These are phyloP conservation scores for Ogataea minuta DNA, from an alignment of 805 yeast genomes.

Conservation along the genomic window DNA sequence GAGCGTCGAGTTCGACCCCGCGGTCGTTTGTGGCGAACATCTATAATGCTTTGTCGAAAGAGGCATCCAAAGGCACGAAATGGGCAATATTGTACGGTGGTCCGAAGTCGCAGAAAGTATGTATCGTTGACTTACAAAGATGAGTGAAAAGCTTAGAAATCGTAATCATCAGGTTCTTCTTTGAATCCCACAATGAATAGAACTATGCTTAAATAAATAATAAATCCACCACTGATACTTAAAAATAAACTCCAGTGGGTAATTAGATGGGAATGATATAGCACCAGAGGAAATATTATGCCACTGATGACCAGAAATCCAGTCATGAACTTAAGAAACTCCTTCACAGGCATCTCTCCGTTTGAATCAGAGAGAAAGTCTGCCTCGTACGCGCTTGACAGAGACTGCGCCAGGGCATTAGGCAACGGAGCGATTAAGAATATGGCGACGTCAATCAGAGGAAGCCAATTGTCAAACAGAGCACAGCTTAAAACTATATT, in stretches of 20 bases:
- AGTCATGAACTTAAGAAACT: conserved; percentile 32
- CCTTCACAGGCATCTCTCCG: conserved; percentile 24
- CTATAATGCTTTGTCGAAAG: conserved; percentile 69
- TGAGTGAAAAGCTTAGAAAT: conserved; percentile 29
- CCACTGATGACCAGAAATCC: conserved; percentile 36
- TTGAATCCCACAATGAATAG: conserved; percentile 78
- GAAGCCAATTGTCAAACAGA: conserved; percentile 84
- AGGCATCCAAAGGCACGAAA: conserved; percentile 64
- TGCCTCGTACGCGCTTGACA: conserved; percentile 28
- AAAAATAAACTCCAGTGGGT: conserved; percentile 40
- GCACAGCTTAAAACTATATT: conserved; percentile 86
- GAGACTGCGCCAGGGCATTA: conserved; percentile 28
- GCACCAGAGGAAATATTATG: conserved; percentile 31
- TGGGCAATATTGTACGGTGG: conserved; percentile 81
- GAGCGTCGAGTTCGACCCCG: conserved; percentile 75
- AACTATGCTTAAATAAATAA: conserved; percentile 79
- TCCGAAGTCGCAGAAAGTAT: conserved; percentile 70
- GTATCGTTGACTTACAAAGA: conserved; percentile 64
- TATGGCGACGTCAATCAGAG: conserved; percentile 58
- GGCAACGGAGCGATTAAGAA: conserved; percentile 39
- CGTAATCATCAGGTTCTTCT: conserved; percentile 41
- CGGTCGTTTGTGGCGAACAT: conserved; percentile 76
- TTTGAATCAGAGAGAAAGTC: conserved; percentile 31
- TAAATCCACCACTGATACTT: conserved; percentile 80
- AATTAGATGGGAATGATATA: conserved; percentile 32